These are phyloP conservation scores for Lepidium didymum DNA, from an alignment of 345 rosid genomes.

Conservation along the genomic window DNA sequence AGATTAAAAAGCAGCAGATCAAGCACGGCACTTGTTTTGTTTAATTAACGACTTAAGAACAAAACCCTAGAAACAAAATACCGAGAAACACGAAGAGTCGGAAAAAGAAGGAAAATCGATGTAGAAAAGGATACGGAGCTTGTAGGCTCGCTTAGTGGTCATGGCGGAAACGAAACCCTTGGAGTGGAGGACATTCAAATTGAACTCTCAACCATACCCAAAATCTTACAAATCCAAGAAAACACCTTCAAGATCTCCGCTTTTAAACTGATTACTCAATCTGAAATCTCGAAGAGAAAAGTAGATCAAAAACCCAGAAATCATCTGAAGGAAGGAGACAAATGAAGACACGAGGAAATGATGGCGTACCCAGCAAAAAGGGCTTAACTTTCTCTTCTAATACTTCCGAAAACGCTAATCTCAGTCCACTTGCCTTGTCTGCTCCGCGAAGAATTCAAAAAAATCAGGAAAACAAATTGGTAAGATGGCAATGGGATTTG, in stretches of 20 bases:
- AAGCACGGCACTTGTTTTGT: neutral
- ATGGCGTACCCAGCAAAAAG: constrained; percentile 11
- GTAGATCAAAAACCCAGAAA: constrained; percentile 14
- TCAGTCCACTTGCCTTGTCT: neutral
- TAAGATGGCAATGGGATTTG: neutral
- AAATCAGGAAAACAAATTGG: neutral
- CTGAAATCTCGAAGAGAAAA: constrained; percentile 14
- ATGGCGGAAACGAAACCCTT: constrained; percentile 54
- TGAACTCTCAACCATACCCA: neutral
- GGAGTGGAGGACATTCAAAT: constrained; percentile 38
- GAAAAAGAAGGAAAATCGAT: neutral
- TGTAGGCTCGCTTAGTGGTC: constrained; percentile 97
- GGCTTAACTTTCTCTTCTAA: neutral
- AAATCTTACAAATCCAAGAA: neutral
- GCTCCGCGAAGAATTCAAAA: neutral
- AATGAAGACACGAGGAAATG: neutral
- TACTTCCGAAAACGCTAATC: neutral
- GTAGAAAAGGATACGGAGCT: constrained; percentile 83
- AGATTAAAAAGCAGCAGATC: constrained; percentile 24
- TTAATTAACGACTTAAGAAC: neutral
- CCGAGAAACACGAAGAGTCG: neutral
- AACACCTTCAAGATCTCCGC: constrained; percentile 29
- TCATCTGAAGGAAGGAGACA: neutral
- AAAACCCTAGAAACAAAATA: constrained; percentile 4
- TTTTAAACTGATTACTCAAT: neutral